A percentile compares a stretch with the other conserved stretches of the same genome.
These are phyloP conservation scores for Triglochin maritima DNA, from an alignment of 106 monocot species.

Conservation along the genomic window DNA sequence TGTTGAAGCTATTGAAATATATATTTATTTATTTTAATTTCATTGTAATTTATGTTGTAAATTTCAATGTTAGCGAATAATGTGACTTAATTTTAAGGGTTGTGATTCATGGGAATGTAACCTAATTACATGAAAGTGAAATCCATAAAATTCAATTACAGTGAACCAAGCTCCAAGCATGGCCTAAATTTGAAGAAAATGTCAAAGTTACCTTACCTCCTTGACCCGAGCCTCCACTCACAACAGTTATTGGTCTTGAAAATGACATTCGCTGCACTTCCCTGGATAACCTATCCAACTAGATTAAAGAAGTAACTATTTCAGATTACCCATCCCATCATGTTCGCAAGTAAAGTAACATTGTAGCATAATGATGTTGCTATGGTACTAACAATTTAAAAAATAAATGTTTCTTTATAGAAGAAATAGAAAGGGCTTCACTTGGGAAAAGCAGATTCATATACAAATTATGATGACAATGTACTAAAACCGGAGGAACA, in stretches of 20 bases:
- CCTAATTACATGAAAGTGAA: not conserved
- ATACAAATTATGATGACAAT: not conserved
- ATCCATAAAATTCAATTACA: too few relatives aligned
- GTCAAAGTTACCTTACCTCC: slow-evolving; percentile 1
- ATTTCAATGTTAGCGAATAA: not conserved
- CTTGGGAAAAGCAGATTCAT: not conserved
- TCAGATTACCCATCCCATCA: too few relatives aligned
- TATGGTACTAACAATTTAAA: too few relatives aligned
- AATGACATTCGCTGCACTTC: slow-evolving; percentile 46
- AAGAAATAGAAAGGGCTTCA: too few relatives aligned
- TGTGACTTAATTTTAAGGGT: not conserved
- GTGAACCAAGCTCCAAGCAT: too few relatives aligned
- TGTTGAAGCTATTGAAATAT: too few relatives aligned
- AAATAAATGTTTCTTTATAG: too few relatives aligned
- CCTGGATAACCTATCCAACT: slow-evolving; percentile 43
- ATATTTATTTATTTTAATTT: too few relatives aligned
- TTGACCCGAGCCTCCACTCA: slow-evolving; percentile 39
- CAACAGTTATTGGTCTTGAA: slow-evolving; percentile 35
- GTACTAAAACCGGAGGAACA: not conserved
- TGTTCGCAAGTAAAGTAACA: too few relatives aligned
- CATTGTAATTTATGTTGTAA: not conserved
- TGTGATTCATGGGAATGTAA: not conserved
- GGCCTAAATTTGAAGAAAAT: not conserved
- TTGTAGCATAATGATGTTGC: too few relatives aligned
- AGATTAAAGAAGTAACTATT: not conserved